Percentiles rank a stretch among this genome's conserved stretches.
phyloP scores from a whole-genome alignment of 2,329 filamentous ascomycete genomes.

The Apiospora kogelbergensis region DNA sequence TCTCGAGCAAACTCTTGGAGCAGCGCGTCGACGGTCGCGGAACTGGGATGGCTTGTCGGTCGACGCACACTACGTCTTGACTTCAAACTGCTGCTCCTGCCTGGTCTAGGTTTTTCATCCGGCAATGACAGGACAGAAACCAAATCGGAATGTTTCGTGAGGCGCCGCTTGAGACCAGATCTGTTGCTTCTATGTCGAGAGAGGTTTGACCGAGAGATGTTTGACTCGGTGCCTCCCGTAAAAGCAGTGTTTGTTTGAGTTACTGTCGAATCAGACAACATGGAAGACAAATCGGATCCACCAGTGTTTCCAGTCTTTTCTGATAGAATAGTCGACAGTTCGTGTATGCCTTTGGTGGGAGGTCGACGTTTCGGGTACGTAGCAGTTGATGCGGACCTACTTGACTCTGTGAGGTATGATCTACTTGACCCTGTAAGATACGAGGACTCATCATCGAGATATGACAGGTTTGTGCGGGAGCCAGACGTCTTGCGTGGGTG shows the following conservation, averaged over 20 bases:
- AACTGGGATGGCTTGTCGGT: conserved; percentile 64
- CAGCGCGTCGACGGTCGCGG: conserved; percentile 71
- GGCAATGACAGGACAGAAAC: conserved; percentile 87
- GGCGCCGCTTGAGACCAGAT: conserved; percentile 65
- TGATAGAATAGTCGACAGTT: conserved; percentile 58
- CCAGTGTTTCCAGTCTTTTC: conserved; percentile 46
- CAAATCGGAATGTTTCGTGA: conserved; percentile 91
- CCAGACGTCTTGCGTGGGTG: conserved; percentile 33
- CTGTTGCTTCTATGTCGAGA: conserved; percentile 49
- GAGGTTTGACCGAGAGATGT: conserved; percentile 40
- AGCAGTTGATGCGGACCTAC: conserved; percentile 16
- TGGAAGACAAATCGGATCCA: conserved; percentile 52
- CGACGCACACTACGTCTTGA: conserved; percentile 79
- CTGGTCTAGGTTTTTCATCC: conserved; percentile 53
- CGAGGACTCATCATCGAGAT: conserved; percentile 32
- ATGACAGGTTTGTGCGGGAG: conserved; percentile 31
- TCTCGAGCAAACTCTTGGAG: conserved; percentile 80
- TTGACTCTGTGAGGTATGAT: conserved; percentile 29
- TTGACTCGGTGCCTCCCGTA: conserved; percentile 46
- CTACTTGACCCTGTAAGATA: conserved; percentile 29
- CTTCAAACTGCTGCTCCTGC: conserved; percentile 66
- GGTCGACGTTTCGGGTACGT: conserved; percentile 35
- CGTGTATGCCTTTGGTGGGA: conserved; percentile 55
- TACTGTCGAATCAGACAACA: conserved; percentile 49
- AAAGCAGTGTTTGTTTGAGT: conserved; percentile 50